A percentile compares a stretch with the other conserved stretches of the same genome.
Evolutionary conservation across 169 alveolate species (phyloP).

Genomic region (Plasmodium ovale): DNA sequence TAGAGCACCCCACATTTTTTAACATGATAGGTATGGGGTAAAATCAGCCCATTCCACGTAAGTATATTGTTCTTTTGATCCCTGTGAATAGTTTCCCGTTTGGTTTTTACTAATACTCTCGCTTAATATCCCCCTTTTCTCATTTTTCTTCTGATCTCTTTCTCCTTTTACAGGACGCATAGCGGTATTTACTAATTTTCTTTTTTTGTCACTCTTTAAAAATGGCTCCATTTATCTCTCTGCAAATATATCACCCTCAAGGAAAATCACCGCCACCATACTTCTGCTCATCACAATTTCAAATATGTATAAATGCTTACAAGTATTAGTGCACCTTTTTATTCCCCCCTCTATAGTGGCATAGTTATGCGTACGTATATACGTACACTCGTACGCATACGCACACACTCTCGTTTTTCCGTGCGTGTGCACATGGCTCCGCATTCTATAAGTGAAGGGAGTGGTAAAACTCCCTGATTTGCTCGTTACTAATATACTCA

Average conservation of each 20-base stretch:
- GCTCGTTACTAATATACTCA: conserved; percentile 47
- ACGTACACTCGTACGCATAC: not conserved
- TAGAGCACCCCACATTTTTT: too few species aligned
- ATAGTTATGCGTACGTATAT: not conserved
- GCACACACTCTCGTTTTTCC: not conserved
- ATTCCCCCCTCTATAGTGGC: conserved; percentile 13
- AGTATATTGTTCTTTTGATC: too few species aligned
- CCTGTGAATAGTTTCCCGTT: too few species aligned
- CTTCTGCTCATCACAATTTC: not conserved
- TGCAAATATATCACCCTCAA: not conserved
- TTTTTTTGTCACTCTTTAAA: not conserved
- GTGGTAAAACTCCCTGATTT: conserved; percentile 21
- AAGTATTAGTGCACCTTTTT: not conserved
- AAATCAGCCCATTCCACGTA: too few species aligned
- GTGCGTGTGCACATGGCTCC: not conserved
- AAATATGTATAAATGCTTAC: not conserved
- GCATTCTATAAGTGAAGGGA: conserved; percentile 5
- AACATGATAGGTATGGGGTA: too few species aligned
- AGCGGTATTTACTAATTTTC: not conserved
- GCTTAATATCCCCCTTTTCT: not conserved
- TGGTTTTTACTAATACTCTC: too few species aligned
- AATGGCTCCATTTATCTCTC: not conserved
- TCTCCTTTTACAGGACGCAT: not conserved
- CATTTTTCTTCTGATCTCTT: not conserved
- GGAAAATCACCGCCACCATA: not conserved